Percentiles rank a stretch among this genome's conserved stretches.
phyloP scores from a whole-genome alignment of 176 grass and related monocot genomes.

The Panicum miliaceum region DNA sequence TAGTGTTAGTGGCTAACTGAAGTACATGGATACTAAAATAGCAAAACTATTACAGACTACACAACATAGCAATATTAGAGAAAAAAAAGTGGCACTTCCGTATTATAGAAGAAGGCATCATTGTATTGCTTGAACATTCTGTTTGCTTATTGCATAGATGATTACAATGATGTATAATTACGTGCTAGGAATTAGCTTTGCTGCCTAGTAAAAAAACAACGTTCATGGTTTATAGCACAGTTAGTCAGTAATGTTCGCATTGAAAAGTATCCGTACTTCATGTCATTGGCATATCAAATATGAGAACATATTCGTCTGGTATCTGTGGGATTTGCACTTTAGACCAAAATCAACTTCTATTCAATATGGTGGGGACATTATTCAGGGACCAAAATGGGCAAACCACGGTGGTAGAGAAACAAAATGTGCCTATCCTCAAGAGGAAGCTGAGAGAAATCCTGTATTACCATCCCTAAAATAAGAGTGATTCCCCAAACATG shows the following conservation, averaged over 20 bases:
- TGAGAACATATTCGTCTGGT: neutral
- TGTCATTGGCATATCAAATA: conserved; percentile 9
- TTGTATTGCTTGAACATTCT: conserved; percentile 9
- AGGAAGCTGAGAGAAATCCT: neutral
- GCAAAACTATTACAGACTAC: conserved; percentile 15
- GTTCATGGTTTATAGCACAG: conserved; percentile 23
- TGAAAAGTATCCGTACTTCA: neutral
- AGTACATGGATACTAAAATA: conserved; percentile 2
- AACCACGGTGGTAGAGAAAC: neutral
- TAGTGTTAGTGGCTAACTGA: conserved; percentile 19
- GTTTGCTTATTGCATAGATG: conserved; percentile 13
- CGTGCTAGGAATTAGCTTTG: conserved; percentile 18
- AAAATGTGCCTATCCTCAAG: conserved; percentile 6
- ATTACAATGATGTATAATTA: neutral
- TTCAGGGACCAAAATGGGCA: neutral
- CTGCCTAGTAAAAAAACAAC: neutral
- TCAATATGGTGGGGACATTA: neutral
- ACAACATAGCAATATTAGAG: neutral
- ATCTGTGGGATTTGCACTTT: conserved; percentile 8
- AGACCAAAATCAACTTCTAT: conserved; percentile 6
- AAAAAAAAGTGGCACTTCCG: conserved; percentile 1
- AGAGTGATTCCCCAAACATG: neutral
- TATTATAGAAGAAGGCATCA: conserved; percentile 19
- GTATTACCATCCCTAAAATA: conserved; percentile 6
- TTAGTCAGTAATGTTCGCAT: neutral